Evolutionary conservation across 306 rosid genomes (phyloP), one percentile per base, ranked within the genome.

Genomic region (Spatholobus suberectus): DNA sequence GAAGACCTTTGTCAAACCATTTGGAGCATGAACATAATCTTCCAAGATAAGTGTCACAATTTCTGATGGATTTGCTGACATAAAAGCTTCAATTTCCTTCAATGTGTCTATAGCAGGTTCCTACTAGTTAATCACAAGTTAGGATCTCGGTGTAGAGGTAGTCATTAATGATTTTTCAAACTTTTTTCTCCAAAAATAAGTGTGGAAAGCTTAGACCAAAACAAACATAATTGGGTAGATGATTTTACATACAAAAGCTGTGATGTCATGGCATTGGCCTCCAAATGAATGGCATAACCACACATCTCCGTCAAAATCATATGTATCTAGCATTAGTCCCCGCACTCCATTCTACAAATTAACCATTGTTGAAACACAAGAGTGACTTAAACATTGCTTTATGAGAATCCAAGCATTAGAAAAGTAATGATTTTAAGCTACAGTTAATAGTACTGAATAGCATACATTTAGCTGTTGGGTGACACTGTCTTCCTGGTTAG

Each of bases 251-350:
- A 95, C 99, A 86, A 95, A 95, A 55, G 99, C 99, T 18, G 98
- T 93, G 63, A 57, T 21, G 84, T 86, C 90, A 78, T 85, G 40
- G 63, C 98, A 95, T 49, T 91, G 44, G 29, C 98, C 97, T 38
- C 84, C 81, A 54, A 89, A 90, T 35, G 98, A 95, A 86, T 95
- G 98, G 85, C 98, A 95, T 79, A 95, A 40, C 99, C 99, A 95
- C 3, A 95, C 93, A 35, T 84, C 93, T 59, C 89, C 96, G 1
- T 89, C 57, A 57, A 90, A 95, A 80, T 95, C 99, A 61, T 95
- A 95, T 2, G 97, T 90, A 74, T 95, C 99, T 3, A 95, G 86
- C 97, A 95, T 90, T 15, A 95, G 79, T 55, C 40, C 95, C 14
- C 99, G 88, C 70, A 90, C 97, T 34, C 99, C 99, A 41, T 90